Evolutionary conservation across 192 early-diverging fungal species (phyloP), one percentile per base, ranked within the genome.

Genomic region (Coemansia sp.): DNA sequence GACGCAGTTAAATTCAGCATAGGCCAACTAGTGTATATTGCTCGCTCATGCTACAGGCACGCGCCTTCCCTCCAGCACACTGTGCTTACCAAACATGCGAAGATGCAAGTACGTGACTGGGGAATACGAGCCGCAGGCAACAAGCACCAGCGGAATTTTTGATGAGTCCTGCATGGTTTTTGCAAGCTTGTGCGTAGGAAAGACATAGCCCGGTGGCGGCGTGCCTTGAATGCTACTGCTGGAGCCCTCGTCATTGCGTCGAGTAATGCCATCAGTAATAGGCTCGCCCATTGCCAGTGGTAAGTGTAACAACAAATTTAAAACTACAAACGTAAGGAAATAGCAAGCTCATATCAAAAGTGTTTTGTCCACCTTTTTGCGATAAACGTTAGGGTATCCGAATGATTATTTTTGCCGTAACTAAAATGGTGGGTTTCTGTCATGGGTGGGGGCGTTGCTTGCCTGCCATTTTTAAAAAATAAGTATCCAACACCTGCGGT

Each of bases 41-140:
- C 39, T 46, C 14, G 39, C 39, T 14, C 39, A 46, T 46, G 39
- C 39, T 17, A 14, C 39, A 46, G 17, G 39, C 39, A 46, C 17
- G 39, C 39, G 39, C 39, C 17, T 46, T 46, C 39, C 14, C 9
- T 4, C 39, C 54, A 19, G 62, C 22, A 54, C 51, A 20, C 31
- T 33, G 17, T 55, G 74, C 80, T 70, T 88, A 97, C 95, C 96
- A 87, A 99, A 99, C 91, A 99, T 97, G 63, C 97, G 91, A 57
- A 99, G 83, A 63, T 99, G 97, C 22, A 98, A 85, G 75, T 98
- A 94, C 5, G 97, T 99, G 46, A 99, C 90, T 10, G 97, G 97
- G 2, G 94, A 95, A 78, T 91, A 99, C 1, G 95, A 98, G 10
- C 97, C 97, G 70, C 97, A 99, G 5, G 92, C 95, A 17, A 99